A percentile compares a stretch with the other conserved stretches of the same genome.
Evolutionary conservation across 345 rosid genomes (phyloP).

Genomic region (Odontarrhena argentea): DNA sequence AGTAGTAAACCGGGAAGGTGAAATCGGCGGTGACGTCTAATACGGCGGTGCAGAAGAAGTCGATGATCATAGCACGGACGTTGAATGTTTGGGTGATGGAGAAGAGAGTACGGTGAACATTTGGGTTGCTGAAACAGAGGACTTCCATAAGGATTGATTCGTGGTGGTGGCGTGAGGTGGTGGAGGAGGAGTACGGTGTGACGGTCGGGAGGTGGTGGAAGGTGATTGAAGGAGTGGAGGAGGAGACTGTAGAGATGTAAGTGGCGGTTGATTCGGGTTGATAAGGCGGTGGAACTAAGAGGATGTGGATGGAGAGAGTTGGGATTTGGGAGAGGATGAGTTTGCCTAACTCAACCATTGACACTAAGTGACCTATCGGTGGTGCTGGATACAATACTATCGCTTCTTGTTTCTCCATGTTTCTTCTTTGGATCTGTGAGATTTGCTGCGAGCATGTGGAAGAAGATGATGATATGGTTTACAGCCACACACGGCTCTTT

Average conservation of each 20-base stretch:
- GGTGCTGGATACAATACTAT: conserved; percentile 67
- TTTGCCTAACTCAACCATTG: conserved; percentile 76
- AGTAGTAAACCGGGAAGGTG: conserved; percentile 49
- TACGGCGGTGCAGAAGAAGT: conserved; percentile 53
- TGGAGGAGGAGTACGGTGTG: conserved; percentile 28
- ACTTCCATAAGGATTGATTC: conserved; percentile 38
- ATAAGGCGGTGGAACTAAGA: conserved; percentile 51
- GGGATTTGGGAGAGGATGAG: conserved; percentile 50
- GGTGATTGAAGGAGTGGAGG: conserved; percentile 42
- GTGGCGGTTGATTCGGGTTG: conserved; percentile 43
- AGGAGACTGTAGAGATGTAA: conserved; percentile 13
- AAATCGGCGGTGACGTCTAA: conserved; percentile 40
- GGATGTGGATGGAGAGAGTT: conserved; percentile 54
- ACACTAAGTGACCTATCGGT: conserved; percentile 63
- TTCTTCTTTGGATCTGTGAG: not conserved
- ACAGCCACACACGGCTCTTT: conserved; percentile 5
- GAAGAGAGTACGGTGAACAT: conserved; percentile 45
- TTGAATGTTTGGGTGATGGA: conserved; percentile 40
- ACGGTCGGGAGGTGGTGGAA: conserved; percentile 46
- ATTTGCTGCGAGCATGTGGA: conserved; percentile 1
- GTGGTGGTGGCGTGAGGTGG: conserved; percentile 25
- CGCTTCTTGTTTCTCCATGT: conserved; percentile 41
- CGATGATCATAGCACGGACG: conserved; percentile 45
- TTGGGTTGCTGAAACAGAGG: conserved; percentile 42
- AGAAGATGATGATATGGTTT: conserved; percentile 14